Percentiles rank a stretch among this genome's conserved stretches.
Evolutionary conservation across 2,329 filamentous ascomycete species (phyloP).

Genomic region (Ophiocordyceps camponoti-rufipedis): DNA sequence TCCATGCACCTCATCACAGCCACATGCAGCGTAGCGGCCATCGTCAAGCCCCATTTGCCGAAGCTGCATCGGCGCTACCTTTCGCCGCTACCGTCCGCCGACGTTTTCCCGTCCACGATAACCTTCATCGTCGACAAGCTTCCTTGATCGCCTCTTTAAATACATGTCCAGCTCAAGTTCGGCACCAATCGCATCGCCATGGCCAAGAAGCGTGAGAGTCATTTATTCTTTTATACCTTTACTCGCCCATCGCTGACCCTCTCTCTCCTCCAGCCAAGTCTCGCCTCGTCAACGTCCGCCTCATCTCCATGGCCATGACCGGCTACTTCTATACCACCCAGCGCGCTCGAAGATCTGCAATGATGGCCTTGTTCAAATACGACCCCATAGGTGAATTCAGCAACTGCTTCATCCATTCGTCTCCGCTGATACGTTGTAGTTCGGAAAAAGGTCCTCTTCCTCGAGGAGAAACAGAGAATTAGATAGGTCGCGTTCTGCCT

Average conservation of each 20-base stretch:
- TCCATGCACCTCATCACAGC: too few species aligned
- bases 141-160: not conserved
- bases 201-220: conserved; percentile 9
- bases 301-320: conserved; percentile 97
- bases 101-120: conserved; percentile 1
- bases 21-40: too few species aligned
- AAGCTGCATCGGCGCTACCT: conserved; percentile 2
- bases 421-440: conserved; percentile 33
- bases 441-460: conserved; percentile 85
- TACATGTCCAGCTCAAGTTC: not conserved
- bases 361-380: conserved; percentile 97
- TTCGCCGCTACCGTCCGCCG: conserved; percentile 3
- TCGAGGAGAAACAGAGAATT: conserved; percentile 68
- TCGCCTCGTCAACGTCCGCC: conserved; percentile 79
- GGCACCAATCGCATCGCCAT: conserved; percentile 5
- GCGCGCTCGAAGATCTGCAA: conserved; percentile 61
- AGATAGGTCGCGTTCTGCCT: too few species aligned
- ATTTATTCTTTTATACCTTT: not conserved
- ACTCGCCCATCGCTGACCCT: not conserved
- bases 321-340: conserved; percentile 90
- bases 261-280: conserved; percentile 50
- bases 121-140: conserved; percentile 1
- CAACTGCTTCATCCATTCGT: not conserved
- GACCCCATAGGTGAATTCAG: conserved; percentile 63
- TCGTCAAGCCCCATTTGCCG: too few species aligned